Evolutionary conservation across 495 filamentous ascomycete species (phyloP), one percentile per base, ranked within the genome.

Genomic region (Paragyromitra xinjiangensis): DNA sequence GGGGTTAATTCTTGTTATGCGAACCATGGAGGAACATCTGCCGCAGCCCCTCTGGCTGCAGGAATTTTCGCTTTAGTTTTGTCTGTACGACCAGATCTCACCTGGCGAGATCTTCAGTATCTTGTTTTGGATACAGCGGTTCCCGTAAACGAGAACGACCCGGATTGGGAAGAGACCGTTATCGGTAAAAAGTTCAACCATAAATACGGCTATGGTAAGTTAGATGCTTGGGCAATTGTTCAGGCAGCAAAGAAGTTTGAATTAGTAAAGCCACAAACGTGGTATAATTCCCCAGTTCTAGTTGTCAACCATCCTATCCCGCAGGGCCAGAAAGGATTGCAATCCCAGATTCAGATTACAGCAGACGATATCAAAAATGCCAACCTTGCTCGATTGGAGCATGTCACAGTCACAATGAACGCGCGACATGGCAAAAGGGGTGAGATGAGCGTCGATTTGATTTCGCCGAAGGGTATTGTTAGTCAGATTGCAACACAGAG

Each of bases 331-430:
- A 83, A 91, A 73, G 95, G 95, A 8, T 85, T 99, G 48, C 87
- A 91, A 8, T 92, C 92, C 67, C 86, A 85, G 34, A 95, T 94
- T 78, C 88, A 91, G 50, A 90, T 98, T 62, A 97, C 92, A 11
- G 80, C 87, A 45, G 88, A 92, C 11, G 91, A 92, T 86, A 84
- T 97, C 22, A 87, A 90, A 77, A 85, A 89, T 16, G 94, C 95
- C 59, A 99, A 99, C 81, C 83, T 99, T 9, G 92, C 90, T 80
- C 87, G 90, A 9, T 78, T 99, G 19, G 95, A 99, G 84, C 95
- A 99, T 85, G 91, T 99, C 69, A 97, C 94, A 44, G 91, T 99
- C 58, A 98, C 94, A 2, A 99, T 98, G 95, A 99, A 99, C 80
- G 87, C 97, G 56, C 87, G 90, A 67, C 95, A 99, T 78, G 90